These are phyloP conservation scores for Lanmaoa rubissima DNA, from an alignment of 768 basidiomycete genomes.

Conservation along the genomic window DNA sequence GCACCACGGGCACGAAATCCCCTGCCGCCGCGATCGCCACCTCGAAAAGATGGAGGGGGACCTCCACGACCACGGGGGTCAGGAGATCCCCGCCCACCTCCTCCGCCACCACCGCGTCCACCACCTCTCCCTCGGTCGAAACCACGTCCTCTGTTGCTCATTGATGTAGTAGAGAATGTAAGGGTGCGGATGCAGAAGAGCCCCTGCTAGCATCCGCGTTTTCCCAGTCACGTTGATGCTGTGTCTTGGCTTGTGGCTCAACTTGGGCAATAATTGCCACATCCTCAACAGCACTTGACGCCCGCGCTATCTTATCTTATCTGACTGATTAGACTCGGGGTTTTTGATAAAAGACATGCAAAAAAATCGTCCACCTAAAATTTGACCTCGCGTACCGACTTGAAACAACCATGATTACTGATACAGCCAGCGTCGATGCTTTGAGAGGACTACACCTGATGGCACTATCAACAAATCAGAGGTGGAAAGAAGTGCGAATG, in stretches of 20 bases:
- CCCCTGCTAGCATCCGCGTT: not conserved
- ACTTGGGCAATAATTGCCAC: slow-evolving; percentile 9
- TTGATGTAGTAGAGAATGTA: slow-evolving; percentile 6
- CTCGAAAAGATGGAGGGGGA: slow-evolving; percentile 25
- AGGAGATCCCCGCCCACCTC: slow-evolving; percentile 34
- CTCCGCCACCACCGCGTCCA: slow-evolving; percentile 32
- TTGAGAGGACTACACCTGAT: not conserved
- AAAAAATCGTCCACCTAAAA: not conserved
- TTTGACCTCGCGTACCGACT: not conserved
- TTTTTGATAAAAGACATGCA: not conserved
- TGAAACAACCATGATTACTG: not conserved
- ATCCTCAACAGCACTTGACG: not conserved
- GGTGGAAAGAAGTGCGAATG: not conserved
- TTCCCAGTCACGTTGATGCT: slow-evolving; percentile 19
- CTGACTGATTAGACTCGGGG: not conserved
- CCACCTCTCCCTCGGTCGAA: slow-evolving; percentile 38
- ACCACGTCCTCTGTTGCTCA: slow-evolving; percentile 43
- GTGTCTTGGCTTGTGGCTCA: slow-evolving; percentile 9
- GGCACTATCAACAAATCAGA: not conserved
- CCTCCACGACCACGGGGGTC: slow-evolving; percentile 29
- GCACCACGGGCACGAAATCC: slow-evolving; percentile 29
- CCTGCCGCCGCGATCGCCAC: slow-evolving; percentile 32
- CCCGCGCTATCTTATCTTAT: slow-evolving; percentile 26
- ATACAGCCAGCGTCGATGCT: not conserved
- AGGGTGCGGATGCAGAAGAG: not conserved